Evolutionary conservation across 805 yeast genomes (phyloP).

Genomic region (Metschnikowia corniflorae): DNA sequence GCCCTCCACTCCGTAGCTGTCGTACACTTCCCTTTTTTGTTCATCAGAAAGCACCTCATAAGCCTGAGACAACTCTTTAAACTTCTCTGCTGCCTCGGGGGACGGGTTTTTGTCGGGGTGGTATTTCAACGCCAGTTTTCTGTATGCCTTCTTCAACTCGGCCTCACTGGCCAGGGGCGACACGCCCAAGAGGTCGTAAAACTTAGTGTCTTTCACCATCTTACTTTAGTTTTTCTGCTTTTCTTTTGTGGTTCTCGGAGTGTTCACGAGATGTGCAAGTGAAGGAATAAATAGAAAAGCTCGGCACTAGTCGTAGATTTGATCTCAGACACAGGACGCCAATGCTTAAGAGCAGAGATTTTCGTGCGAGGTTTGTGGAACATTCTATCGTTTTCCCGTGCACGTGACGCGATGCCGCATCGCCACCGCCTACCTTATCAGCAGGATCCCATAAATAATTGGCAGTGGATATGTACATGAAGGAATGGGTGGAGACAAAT

Average conservation of each 20-base stretch:
- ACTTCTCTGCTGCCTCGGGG: slow-evolving; percentile 93
- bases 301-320: background rate
- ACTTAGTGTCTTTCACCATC: slow-evolving; percentile 80
- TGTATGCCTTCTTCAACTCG: slow-evolving; percentile 78
- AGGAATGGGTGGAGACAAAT: too few species aligned
- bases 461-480: too few species aligned
- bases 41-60: slow-evolving; percentile 84
- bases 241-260: too few species aligned
- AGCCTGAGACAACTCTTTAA: slow-evolving; percentile 85
- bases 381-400: slow-evolving; percentile 20
- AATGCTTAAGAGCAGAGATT: slow-evolving; percentile 14
- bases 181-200: slow-evolving; percentile 72
- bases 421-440: too few species aligned
- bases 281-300: slow-evolving; percentile 7
- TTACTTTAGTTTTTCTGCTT: slow-evolving; percentile 29
- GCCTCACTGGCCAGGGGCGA: slow-evolving; percentile 62
- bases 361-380: slow-evolving; percentile 18
- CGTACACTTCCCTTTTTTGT: slow-evolving; percentile 86
- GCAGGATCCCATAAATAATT: too few species aligned
- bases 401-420: slow-evolving; percentile 19
- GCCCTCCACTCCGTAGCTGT: slow-evolving; percentile 91
- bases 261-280: too few species aligned
- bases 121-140: slow-evolving; percentile 74
- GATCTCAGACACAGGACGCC: slow-evolving; percentile 5
- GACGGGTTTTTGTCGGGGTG: slow-evolving; percentile 67